These are phyloP conservation scores for Ogataea degrootiae DNA, from an alignment of 805 yeast genomes.

Conservation along the genomic window DNA sequence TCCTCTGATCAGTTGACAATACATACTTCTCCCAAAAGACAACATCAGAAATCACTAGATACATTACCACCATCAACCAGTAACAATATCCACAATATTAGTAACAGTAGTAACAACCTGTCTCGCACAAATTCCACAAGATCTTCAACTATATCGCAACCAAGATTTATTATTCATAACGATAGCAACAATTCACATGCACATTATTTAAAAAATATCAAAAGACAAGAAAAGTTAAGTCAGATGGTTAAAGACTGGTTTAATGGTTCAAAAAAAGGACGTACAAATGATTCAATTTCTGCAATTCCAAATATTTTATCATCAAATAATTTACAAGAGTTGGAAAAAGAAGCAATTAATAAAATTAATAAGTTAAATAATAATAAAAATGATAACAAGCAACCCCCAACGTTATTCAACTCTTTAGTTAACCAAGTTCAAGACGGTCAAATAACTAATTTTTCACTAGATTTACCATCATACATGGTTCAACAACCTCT, in stretches of 20 bases:
- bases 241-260: conserved; percentile 71
- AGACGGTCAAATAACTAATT: conserved; percentile 29
- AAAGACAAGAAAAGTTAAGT: conserved; percentile 70
- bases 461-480: conserved; percentile 16
- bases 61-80: too few species aligned
- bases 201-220: conserved; percentile 72
- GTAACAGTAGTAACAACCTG: too few species aligned
- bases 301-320: conserved; percentile 66
- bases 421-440: conserved; percentile 59
- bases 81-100: too few species aligned
- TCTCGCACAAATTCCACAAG: conserved; percentile 10
- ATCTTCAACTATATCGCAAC: conserved; percentile 1
- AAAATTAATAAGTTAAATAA: conserved; percentile 21
- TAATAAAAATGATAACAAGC: conserved; percentile 14
- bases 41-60: too few species aligned
- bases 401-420: conserved; percentile 69
- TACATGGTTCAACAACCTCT: conserved; percentile 17
- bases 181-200: conserved; percentile 62
- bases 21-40: too few species aligned
- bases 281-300: conserved; percentile 60
- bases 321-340: conserved; percentile 23
- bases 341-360: conserved; percentile 25
- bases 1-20: not conserved
- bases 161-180: conserved; percentile 27
- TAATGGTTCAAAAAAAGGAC: conserved; percentile 33